phyloP scores from a whole-genome alignment of 2,329 filamentous ascomycete genomes.

The Colletotrichum eremochloae region DNA sequence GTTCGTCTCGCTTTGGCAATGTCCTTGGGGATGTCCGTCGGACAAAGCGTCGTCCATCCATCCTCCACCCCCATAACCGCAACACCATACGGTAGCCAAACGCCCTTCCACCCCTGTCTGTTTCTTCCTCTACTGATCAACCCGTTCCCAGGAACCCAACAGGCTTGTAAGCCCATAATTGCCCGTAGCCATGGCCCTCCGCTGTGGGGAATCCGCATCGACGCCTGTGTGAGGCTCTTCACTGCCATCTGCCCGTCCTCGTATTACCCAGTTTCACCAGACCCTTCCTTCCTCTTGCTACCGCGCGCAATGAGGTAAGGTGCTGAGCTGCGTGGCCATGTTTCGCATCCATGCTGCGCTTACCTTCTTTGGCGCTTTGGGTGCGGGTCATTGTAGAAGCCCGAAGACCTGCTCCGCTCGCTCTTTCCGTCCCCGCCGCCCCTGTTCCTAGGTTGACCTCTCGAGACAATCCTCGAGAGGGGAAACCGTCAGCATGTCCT shows the following conservation, averaged over 20 bases:
- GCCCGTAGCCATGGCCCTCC: background rate
- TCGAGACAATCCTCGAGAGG: conserved; percentile 21
- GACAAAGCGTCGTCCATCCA: conserved; percentile 41
- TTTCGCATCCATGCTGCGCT: conserved; percentile 36
- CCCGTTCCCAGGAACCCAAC: conserved; percentile 15
- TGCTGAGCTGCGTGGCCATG: conserved; percentile 35
- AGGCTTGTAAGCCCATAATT: conserved; percentile 11
- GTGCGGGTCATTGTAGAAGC: conserved; percentile 7
- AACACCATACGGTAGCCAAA: background rate
- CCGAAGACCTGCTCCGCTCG: conserved; percentile 13
- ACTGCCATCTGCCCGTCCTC: conserved; percentile 12
- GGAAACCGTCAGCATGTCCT: background rate
- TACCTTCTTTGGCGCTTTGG: conserved; percentile 27
- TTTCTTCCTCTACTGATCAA: background rate
- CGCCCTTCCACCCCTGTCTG: conserved; percentile 29
- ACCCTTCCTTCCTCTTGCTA: conserved; percentile 24
- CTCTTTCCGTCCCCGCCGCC: background rate
- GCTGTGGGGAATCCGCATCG: conserved; percentile 20
- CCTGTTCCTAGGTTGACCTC: conserved; percentile 18
- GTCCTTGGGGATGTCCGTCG: conserved; percentile 45
- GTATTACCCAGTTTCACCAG: conserved; percentile 40
- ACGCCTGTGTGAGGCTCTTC: conserved; percentile 27
- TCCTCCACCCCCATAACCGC: conserved; percentile 31
- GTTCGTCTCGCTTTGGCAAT: conserved; percentile 38
- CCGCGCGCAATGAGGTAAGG: conserved; percentile 5